Conservation (phyloP, 2,329 filamentous ascomycete genomes). For the Zasmidium angulare region DNA sequence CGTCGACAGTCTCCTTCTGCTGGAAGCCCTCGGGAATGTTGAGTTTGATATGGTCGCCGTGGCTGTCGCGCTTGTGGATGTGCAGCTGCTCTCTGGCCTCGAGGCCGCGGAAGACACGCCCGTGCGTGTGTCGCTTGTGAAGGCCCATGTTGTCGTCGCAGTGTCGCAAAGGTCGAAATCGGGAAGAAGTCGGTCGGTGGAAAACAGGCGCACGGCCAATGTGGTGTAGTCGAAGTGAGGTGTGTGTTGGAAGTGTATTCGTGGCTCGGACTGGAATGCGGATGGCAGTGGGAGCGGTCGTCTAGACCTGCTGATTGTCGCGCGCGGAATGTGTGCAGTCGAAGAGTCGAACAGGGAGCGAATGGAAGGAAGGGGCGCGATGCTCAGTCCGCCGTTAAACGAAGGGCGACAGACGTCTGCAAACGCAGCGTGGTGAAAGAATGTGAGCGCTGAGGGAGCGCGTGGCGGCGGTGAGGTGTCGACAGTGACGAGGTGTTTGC, state of each 20-base stretch:
- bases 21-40: slow-evolving; percentile 29
- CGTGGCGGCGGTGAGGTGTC: not conserved
- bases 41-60: slow-evolving; percentile 25
- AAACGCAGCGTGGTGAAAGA: slow-evolving; percentile 3
- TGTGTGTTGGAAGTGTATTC: slow-evolving; percentile 4
- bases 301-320: slow-evolving; percentile 13
- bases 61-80: slow-evolving; percentile 29
- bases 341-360: slow-evolving; percentile 2
- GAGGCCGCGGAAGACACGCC: slow-evolving; percentile 29
- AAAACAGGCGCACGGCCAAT: slow-evolving; percentile 1
- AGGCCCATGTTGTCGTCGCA: slow-evolving; percentile 27
- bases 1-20: slow-evolving; percentile 9
- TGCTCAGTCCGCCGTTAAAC: slow-evolving; percentile 18
- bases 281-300: slow-evolving; percentile 10
- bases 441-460: slow-evolving; percentile 1
- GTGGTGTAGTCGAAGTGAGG: slow-evolving; percentile 6
- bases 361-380: slow-evolving; percentile 19
- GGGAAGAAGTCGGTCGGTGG: slow-evolving; percentile 6
- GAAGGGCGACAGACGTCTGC: slow-evolving; percentile 20
- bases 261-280: slow-evolving; percentile 21
- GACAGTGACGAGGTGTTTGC: not conserved
- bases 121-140: slow-evolving; percentile 31
- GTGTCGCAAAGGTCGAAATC: slow-evolving; percentile 2
- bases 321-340: slow-evolving; percentile 15
- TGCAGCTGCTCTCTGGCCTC: slow-evolving; percentile 27